Evolutionary conservation across 2,329 filamentous ascomycete genomes (phyloP).

Genomic region (Pestalotiopsis sp.): DNA sequence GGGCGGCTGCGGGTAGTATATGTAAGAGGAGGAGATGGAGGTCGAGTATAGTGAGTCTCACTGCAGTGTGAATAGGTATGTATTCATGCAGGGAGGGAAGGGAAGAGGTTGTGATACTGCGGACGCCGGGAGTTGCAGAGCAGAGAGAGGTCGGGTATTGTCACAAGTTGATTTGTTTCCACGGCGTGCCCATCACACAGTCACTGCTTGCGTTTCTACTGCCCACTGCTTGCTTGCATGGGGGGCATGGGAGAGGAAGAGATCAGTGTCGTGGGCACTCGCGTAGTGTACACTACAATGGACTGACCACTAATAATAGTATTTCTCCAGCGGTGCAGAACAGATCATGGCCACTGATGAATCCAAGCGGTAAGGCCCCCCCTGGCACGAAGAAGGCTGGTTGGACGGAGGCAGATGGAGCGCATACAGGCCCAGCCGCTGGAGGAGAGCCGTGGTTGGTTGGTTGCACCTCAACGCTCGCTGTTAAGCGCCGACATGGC

Average conservation of each 20-base stretch:
- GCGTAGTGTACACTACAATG: slow-evolving; percentile 20
- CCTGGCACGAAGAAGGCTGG: slow-evolving; percentile 26
- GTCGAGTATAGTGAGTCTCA: slow-evolving; percentile 20
- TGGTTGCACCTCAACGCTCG: slow-evolving; percentile 22
- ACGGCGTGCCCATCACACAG: slow-evolving; percentile 15
- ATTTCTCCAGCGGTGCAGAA: slow-evolving; percentile 18
- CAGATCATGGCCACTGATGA: slow-evolving; percentile 13
- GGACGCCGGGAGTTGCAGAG: slow-evolving; percentile 1
- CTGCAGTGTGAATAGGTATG: slow-evolving; percentile 13
- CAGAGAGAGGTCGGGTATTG: slow-evolving; percentile 17
- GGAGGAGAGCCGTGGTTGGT: slow-evolving; percentile 28
- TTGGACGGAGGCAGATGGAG: slow-evolving; percentile 31
- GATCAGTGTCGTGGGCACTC: slow-evolving; percentile 18
- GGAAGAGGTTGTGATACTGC: slow-evolving; percentile 28
- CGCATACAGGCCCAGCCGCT: slow-evolving; percentile 20
- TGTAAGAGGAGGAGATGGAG: slow-evolving; percentile 25
- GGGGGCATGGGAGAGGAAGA: neutral
- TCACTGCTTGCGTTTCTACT: slow-evolving; percentile 9
- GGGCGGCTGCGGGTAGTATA: slow-evolving; percentile 33
- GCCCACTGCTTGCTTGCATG: slow-evolving; percentile 5
- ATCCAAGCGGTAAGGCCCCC: slow-evolving; percentile 21
- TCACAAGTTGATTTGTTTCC: slow-evolving; percentile 34
- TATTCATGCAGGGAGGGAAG: slow-evolving; percentile 23
- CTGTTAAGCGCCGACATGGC: slow-evolving; percentile 33
- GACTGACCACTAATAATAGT: slow-evolving; percentile 33